A percentile compares a stretch with the other conserved stretches of the same genome.
phyloP scores from a whole-genome alignment of 2,329 filamentous ascomycete species.

The Gaeumannomyces sp. region DNA sequence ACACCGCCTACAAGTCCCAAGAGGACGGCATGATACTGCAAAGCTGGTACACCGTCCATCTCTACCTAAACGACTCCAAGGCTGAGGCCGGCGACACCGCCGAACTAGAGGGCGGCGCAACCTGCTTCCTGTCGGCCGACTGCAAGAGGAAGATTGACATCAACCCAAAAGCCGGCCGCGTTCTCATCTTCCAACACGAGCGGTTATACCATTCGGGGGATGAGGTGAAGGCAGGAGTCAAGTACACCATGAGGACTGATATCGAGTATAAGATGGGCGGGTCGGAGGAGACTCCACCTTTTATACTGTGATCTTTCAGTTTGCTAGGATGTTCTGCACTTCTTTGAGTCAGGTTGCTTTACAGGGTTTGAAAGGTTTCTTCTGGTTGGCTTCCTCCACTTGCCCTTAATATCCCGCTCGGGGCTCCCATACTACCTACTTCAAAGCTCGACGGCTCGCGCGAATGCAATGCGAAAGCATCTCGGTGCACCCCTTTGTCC shows the following conservation, averaged over 20 bases:
- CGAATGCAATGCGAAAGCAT: too few relatives aligned
- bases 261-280: constrained; percentile 37
- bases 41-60: constrained; percentile 49
- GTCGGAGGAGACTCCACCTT: neutral
- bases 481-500: too few relatives aligned
- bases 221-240: constrained; percentile 41
- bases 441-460: neutral
- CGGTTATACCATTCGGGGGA: constrained; percentile 48
- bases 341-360: neutral
- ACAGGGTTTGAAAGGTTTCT: neutral
- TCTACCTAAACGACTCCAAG: constrained; percentile 47
- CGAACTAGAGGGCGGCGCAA: constrained; percentile 46
- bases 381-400: neutral
- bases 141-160: constrained; percentile 41
- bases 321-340: neutral
- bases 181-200: constrained; percentile 54
- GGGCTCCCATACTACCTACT: neutral
- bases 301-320: neutral
- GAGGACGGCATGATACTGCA: constrained; percentile 38
- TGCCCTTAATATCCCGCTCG: neutral
- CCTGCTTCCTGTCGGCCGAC: constrained; percentile 43
- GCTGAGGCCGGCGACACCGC: constrained; percentile 29
- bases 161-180: constrained; percentile 49
- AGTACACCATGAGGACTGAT: constrained; percentile 53
- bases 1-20: constrained; percentile 53